phyloP scores from a whole-genome alignment of 1,284 basidiomycete species.

The Phylloporus gajari region DNA sequence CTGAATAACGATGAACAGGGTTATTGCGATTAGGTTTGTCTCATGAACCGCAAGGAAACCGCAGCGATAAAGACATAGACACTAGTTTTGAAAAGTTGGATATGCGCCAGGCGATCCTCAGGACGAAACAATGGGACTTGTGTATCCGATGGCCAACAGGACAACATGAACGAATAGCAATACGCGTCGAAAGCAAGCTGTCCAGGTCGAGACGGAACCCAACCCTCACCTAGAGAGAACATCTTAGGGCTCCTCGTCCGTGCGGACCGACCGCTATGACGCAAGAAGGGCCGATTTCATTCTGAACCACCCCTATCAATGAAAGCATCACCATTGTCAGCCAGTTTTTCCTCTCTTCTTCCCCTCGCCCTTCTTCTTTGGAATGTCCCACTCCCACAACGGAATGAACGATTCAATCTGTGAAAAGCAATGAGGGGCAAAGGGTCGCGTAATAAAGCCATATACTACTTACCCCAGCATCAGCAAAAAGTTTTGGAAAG shows the following conservation, averaged over 20 bases:
- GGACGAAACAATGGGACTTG: background rate
- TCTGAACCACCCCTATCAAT: conserved; percentile 66
- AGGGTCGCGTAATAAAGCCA: conserved; percentile 19
- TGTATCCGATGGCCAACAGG: conserved; percentile 28
- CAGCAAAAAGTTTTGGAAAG: conserved; percentile 98
- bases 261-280: conserved; percentile 68
- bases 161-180: too few relatives aligned
- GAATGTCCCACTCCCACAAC: conserved; percentile 96
- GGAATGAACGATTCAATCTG: conserved; percentile 98
- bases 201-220: conserved; percentile 1
- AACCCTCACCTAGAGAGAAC: too few relatives aligned
- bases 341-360: conserved; percentile 60
- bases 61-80: too few relatives aligned
- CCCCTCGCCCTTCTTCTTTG: conserved; percentile 84
- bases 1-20: background rate
- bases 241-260: conserved; percentile 55
- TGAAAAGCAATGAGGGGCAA: background rate
- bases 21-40: too few relatives aligned
- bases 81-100: too few relatives aligned
- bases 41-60: background rate
- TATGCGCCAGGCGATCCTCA: too few relatives aligned
- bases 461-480: conserved; percentile 87
- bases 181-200: conserved; percentile 7
- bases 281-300: conserved; percentile 57
- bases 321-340: conserved; percentile 54